Conservation (phyloP, 2,329 filamentous ascomycete genomes). For the Pestalotiopsis fici region DNA sequence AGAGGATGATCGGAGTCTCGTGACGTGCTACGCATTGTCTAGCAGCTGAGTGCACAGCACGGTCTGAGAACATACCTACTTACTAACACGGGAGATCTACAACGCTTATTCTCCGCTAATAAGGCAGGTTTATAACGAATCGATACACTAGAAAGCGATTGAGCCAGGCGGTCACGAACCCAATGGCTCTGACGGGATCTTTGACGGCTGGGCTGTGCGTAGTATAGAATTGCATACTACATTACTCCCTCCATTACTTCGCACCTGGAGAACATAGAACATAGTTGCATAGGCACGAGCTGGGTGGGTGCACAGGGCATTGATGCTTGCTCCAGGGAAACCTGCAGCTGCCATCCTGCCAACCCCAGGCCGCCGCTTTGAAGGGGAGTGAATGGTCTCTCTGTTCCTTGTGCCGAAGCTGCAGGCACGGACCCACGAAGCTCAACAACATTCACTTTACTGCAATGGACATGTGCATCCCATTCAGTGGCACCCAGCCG, state of each 20-base stretch:
- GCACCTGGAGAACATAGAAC: no score
- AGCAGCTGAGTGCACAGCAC: neutral
- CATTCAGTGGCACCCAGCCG: neutral
- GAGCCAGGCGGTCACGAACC: no score
- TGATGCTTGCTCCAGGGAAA: neutral
- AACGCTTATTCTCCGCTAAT: neutral
- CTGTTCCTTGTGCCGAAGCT: neutral
- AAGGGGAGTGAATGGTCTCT: no score
- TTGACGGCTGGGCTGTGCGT: no score
- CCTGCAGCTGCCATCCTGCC: neutral
- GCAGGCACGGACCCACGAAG: slow-evolving; percentile 1
- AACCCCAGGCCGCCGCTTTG: neutral
- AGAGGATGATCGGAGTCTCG: neutral
- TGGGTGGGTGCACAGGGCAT: no score
- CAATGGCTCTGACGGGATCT: no score
- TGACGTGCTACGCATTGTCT: neutral
- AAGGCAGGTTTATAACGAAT: neutral
- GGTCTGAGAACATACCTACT: neutral
- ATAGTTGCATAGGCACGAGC: no score
- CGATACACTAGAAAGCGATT: neutral
- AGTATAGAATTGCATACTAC: no score
- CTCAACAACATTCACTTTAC: no score
- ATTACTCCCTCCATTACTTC: no score
- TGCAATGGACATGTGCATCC: neutral
- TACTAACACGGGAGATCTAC: neutral